Evolutionary conservation across 192 early-diverging fungal genomes (phyloP).

Genomic region (Backusella psychrophila): DNA sequence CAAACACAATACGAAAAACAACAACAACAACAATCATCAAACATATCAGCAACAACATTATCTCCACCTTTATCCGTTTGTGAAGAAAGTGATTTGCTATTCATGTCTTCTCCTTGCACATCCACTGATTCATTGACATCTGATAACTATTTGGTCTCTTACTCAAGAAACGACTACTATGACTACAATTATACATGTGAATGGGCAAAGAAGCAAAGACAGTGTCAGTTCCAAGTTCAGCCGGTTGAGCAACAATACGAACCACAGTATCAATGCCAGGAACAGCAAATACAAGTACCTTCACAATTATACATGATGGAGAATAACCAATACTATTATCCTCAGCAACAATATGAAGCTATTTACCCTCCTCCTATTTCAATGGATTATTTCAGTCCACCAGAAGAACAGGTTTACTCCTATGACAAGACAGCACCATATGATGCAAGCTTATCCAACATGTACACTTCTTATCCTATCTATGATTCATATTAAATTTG

Average conservation of each 20-base stretch:
- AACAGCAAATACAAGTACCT: not conserved
- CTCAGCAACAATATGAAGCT: not conserved
- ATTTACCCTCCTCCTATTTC: not conserved
- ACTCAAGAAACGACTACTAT: not conserved
- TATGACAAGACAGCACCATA: not conserved
- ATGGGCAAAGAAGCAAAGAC: not conserved
- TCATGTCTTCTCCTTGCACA: slow-evolving; percentile 7
- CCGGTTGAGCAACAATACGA: not conserved
- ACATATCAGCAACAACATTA: not conserved
- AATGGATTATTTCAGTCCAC: not conserved
- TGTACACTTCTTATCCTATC: not conserved
- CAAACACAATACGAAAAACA: not conserved
- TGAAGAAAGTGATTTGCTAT: not conserved
- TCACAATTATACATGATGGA: not conserved
- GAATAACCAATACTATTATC: not conserved
- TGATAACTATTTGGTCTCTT: slow-evolving; percentile 1
- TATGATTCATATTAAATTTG: not conserved
- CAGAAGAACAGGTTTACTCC: not conserved
- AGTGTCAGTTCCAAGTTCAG: not conserved
- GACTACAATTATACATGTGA: not conserved
- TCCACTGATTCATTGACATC: slow-evolving; percentile 2
- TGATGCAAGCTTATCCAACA: not conserved
- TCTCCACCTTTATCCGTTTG: not conserved
- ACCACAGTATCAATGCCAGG: not conserved
- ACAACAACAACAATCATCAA: not conserved